These are phyloP conservation scores for Viola pubescens DNA, from an alignment of 441 rosid species.

Conservation along the genomic window DNA sequence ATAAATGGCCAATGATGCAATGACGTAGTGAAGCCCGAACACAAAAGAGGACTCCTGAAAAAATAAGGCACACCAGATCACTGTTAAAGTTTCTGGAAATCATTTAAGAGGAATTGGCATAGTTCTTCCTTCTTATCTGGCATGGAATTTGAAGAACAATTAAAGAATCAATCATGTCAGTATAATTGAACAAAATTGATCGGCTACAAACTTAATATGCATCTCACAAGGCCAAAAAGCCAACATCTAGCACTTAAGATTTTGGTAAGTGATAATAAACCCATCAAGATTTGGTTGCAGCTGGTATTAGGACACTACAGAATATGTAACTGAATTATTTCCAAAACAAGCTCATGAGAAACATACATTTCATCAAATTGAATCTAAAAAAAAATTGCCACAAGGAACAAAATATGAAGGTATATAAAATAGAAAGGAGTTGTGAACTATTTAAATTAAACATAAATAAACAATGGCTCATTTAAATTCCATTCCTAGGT, in stretches of 20 bases:
- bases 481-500: no score
- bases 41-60: conserved; percentile 80
- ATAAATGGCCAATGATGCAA: conserved; percentile 70
- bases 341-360: no score
- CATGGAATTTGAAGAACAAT: not conserved
- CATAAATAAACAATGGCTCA: no score
- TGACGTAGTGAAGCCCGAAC: conserved; percentile 70
- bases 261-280: not conserved
- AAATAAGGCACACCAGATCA: conserved; percentile 9
- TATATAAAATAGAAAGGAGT: no score
- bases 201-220: not conserved
- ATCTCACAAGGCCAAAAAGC: conserved; percentile 3
- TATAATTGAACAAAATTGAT: not conserved
- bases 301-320: no score
- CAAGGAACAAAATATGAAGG: no score
- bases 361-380: no score
- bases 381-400: no score
- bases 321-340: no score
- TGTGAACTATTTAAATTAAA: no score
- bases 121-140: not conserved
- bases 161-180: not conserved
- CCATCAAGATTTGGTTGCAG: not conserved
- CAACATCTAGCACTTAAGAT: not conserved
- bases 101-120: no score
- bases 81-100: not conserved